Evolutionary conservation across 2,329 filamentous ascomycete genomes (phyloP).

Genomic region (Curvularia spicifera): DNA sequence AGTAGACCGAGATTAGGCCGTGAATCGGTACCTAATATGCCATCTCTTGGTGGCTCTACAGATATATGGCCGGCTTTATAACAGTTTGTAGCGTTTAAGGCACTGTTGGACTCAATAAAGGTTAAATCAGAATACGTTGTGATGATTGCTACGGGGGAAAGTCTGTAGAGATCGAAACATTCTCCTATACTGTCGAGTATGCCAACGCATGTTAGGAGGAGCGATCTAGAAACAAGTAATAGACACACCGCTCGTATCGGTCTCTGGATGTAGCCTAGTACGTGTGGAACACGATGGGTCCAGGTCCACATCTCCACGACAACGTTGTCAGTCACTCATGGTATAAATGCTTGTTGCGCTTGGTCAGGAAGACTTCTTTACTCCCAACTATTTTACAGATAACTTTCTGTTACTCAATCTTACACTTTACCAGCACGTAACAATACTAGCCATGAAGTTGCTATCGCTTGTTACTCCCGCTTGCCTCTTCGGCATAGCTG

Average conservation of each 20-base stretch:
- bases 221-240: neutral
- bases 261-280: neutral
- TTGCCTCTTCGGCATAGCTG: slow-evolving; percentile 7
- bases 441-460: slow-evolving; percentile 1
- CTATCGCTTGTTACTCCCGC: slow-evolving; percentile 1
- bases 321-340: neutral
- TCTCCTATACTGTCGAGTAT: neutral
- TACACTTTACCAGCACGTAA: neutral
- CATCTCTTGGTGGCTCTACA: too few relatives aligned
- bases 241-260: neutral
- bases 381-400: neutral
- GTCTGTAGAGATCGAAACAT: neutral
- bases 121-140: neutral
- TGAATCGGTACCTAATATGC: too few relatives aligned
- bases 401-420: neutral
- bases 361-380: neutral
- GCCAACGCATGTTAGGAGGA: neutral
- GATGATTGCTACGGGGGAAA: neutral
- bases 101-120: neutral
- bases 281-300: neutral
- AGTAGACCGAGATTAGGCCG: too few relatives aligned
- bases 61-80: too few relatives aligned
- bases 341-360: neutral
- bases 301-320: neutral
- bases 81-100: too few relatives aligned